Evolutionary conservation across 73 alveolate genomes (phyloP), one percentile per base, ranked within the genome.

Genomic region (Stentor roeselii): DNA sequence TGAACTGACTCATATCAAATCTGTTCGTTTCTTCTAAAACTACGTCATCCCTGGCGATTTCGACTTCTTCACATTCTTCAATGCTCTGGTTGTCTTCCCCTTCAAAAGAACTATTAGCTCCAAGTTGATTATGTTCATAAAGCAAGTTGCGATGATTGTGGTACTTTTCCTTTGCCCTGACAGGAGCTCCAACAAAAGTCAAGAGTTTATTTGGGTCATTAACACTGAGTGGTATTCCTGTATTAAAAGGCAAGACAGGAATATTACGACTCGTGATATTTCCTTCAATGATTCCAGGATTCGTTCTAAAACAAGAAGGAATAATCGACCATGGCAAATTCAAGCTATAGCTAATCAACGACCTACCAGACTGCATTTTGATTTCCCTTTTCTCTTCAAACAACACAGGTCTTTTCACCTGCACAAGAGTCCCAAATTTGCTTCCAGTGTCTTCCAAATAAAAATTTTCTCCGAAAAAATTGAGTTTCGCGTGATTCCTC

Each of bases 341-440:
- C 21, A 86, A 82, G 14, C 85, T 85, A 58, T 74, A 86, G 31
- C 86, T 75, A 32, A 88, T 78, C 37, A 88, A 88, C 3, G 91
- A 83, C 38, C 94, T 76, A 0, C 94, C 94, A 3, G 80, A 75
- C 77, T 88, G 78, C 11, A 85, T 82, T 3, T 86, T 86, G 14
- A 59, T 38, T 27, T 76, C 30, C 38, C 21, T 76, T 11, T 61
- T 61, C 38, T 30, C 42, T 15, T 76, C 84, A 32, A 76, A 37
- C 30, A 41, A 14, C 14, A 76, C 39, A 0, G 84, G 84, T 76
- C 84, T 76, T 87, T 93, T 93, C 4, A 95, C 83, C 67, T 92
- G 93, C 31, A 95, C 89, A 27, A 95, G 86, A n/a, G 99, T 93
- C 4, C 99, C 99, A 89, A 93, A 95, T 80, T 95, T 95, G 36